phyloP scores from a whole-genome alignment of 306 rosid species.

The Dryas drummondii region DNA sequence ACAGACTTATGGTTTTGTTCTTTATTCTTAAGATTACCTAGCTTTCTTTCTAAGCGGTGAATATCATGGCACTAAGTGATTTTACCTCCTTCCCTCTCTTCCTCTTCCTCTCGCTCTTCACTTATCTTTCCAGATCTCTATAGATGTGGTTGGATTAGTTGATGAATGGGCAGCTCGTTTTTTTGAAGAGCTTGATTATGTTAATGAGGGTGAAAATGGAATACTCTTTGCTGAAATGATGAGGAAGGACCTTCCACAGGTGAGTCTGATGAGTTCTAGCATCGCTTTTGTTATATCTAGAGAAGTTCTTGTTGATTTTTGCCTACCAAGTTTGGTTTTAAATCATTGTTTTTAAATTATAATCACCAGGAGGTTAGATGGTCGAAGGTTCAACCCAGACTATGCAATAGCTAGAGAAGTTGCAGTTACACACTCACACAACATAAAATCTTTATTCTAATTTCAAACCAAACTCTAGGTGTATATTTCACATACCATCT shows the following conservation, averaged over 20 bases:
- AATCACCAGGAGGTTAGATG: background rate
- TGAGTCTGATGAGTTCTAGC: constrained; percentile 31
- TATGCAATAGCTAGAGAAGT: background rate
- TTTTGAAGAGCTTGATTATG: constrained; percentile 94
- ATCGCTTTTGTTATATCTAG: constrained; percentile 6
- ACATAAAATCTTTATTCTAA: background rate
- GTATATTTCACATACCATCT: background rate
- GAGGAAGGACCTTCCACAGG: constrained; percentile 98
- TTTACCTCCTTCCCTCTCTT: constrained; percentile 12
- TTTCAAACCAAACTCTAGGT: background rate
- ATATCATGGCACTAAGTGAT: constrained; percentile 19
- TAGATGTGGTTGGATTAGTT: constrained; percentile 96
- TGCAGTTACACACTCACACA: background rate
- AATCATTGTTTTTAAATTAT: background rate
- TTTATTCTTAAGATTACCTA: constrained; percentile 7
- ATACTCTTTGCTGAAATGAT: constrained; percentile 85
- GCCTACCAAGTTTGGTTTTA: background rate
- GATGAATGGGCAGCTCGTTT: constrained; percentile 99
- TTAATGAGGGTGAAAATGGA: constrained; percentile 97
- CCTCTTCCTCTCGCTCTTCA: constrained; percentile 23
- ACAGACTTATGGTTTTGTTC: constrained; percentile 20
- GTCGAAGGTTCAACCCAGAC: background rate
- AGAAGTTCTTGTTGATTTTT: constrained; percentile 1
- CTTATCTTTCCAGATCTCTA: constrained; percentile 58
- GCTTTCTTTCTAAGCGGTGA: constrained; percentile 13